phyloP scores from a whole-genome alignment of 139 green algal genomes.

The Chlamydomonas schloesseri region DNA sequence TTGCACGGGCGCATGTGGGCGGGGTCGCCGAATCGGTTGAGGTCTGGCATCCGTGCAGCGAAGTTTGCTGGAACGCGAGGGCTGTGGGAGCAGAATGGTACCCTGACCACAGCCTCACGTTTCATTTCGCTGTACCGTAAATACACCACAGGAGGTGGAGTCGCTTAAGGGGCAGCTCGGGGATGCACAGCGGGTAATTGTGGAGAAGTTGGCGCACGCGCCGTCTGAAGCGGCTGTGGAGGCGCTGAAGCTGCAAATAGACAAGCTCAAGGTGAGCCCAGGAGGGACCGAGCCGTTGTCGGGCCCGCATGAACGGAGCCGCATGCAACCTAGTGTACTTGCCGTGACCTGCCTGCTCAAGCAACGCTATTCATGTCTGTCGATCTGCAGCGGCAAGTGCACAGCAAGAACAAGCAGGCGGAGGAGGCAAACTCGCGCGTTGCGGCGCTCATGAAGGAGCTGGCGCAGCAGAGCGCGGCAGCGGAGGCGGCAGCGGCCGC shows the following conservation, averaged over 20 bases:
- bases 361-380: background rate
- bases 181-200: conserved; percentile 35
- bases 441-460: conserved; percentile 10
- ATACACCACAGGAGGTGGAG: background rate
- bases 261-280: conserved; percentile 28
- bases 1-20: no score
- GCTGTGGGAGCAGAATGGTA: no score
- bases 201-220: conserved; percentile 36
- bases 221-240: background rate
- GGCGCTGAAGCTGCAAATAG: conserved; percentile 18
- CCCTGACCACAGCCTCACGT: no score
- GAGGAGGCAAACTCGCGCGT: conserved; percentile 24
- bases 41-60: no score
- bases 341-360: no score
- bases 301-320: background rate
- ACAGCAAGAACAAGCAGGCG: conserved; percentile 29
- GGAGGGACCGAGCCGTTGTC: background rate
- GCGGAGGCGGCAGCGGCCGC: background rate
- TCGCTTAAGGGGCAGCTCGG: conserved; percentile 23
- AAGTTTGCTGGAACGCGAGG: no score
- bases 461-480: conserved; percentile 1
- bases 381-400: conserved; percentile 19
- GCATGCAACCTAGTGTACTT: no score
- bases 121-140: no score
- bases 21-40: no score